phyloP scores from a whole-genome alignment of 371 early-diverging fungal genomes.

The Batkoa obscura region DNA sequence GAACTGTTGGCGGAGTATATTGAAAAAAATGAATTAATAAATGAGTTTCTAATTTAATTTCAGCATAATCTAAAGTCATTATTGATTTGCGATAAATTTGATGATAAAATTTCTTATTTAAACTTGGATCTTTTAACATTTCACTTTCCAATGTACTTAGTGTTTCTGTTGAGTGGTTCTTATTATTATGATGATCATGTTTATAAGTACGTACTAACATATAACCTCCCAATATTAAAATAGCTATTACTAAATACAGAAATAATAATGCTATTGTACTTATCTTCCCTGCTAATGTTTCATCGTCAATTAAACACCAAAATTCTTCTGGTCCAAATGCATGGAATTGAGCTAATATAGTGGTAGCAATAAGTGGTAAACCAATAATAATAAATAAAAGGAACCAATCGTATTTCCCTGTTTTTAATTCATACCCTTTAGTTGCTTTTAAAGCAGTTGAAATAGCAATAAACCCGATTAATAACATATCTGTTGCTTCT shows the following conservation, averaged over 20 bases:
- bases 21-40: slow-evolving; percentile 3
- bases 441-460: not conserved
- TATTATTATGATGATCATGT: not conserved
- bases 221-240: not conserved
- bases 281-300: slow-evolving; percentile 4
- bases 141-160: too few species aligned
- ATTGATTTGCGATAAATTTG: not conserved
- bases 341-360: not conserved
- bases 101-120: not conserved
- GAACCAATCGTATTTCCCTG: not conserved
- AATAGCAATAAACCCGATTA: slow-evolving; percentile 1
- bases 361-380: not conserved
- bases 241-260: not conserved
- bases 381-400: not conserved
- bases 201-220: not conserved
- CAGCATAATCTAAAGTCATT: not conserved
- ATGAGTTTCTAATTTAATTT: slow-evolving; percentile 1
- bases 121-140: too few species aligned
- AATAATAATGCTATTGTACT: not conserved
- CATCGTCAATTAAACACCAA: slow-evolving; percentile 6
- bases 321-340: slow-evolving; percentile 4
- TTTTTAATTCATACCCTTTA: not conserved
- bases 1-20: slow-evolving; percentile 3
- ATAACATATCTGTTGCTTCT: slow-evolving; percentile 2
- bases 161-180: not conserved